Evolutionary conservation across 164 flowering plant genomes (phyloP).

Genomic region (Macadamia tetraphylla): DNA sequence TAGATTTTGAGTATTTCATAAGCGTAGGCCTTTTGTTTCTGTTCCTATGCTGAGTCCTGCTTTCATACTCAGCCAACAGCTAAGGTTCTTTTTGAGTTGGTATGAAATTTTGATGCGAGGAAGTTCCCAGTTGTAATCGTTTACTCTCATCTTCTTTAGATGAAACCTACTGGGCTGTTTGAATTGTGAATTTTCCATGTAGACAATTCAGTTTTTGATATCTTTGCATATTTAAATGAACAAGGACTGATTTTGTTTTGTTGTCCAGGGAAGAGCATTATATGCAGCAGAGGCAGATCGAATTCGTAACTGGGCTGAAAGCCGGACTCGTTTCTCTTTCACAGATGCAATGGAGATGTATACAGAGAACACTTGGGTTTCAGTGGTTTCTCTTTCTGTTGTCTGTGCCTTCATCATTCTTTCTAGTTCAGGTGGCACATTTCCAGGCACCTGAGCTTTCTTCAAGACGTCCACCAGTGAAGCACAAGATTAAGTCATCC

Average conservation of each 20-base stretch:
- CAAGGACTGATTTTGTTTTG: conserved; percentile 6
- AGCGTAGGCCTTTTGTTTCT: too few species aligned
- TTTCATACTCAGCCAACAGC: too few species aligned
- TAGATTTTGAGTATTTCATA: too few species aligned
- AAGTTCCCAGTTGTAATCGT: too few species aligned
- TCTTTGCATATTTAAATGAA: neutral
- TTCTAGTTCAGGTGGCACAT: conserved; percentile 56
- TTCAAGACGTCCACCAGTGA: neutral
- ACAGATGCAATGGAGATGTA: conserved; percentile 99
- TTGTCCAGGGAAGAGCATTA: conserved; percentile 78
- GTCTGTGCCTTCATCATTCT: conserved; percentile 97
- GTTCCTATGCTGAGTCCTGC: too few species aligned
- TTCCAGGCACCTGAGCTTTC: conserved; percentile 45
- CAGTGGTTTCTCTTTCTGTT: conserved; percentile 89
- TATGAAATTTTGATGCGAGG: too few species aligned
- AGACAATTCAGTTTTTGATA: neutral
- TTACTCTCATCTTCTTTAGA: too few species aligned
- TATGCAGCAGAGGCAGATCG: conserved; percentile 99
- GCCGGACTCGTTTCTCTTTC: conserved; percentile 81
- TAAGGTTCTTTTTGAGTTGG: too few species aligned
- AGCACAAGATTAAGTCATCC: conserved; percentile 5
- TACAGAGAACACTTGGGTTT: conserved; percentile 92
- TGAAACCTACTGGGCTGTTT: too few species aligned
- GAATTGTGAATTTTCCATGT: neutral
- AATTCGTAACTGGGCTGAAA: conserved; percentile 94